Percentiles rank a stretch among this genome's conserved stretches.
These are phyloP conservation scores for Myxozyma vanderwaltii DNA, from an alignment of 805 yeast species.

Conservation along the genomic window DNA sequence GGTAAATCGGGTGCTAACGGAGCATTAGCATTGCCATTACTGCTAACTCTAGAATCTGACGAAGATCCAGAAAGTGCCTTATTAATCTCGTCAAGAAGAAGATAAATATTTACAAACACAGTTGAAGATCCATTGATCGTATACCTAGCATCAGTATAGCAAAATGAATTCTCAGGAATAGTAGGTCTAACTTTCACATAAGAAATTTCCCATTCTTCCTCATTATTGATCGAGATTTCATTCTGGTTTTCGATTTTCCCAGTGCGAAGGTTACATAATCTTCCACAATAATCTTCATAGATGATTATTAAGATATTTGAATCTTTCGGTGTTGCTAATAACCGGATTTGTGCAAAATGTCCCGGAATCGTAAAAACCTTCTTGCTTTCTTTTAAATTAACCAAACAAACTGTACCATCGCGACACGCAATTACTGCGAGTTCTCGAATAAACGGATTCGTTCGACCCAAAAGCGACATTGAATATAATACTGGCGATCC, in stretches of 20 bases:
- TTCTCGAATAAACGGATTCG: constrained; percentile 11
- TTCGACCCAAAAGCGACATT: constrained; percentile 4
- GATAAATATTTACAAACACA: constrained; percentile 25
- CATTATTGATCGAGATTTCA: constrained; percentile 20
- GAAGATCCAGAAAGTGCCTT: background rate
- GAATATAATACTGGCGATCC: constrained; percentile 31
- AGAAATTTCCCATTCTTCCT: constrained; percentile 32
- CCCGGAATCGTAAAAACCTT: constrained; percentile 33
- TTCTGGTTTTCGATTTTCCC: constrained; percentile 31
- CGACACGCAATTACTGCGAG: constrained; percentile 25
- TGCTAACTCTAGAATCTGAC: background rate
- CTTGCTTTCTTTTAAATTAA: constrained; percentile 9
- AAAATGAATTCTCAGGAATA: constrained; percentile 25
- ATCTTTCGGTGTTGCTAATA: constrained; percentile 25
- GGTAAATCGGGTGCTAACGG: background rate
- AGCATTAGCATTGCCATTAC: background rate
- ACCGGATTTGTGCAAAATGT: constrained; percentile 19
- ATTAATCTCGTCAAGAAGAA: constrained; percentile 11
- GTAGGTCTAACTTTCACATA: constrained; percentile 27
- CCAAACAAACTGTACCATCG: constrained; percentile 31
- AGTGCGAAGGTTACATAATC: constrained; percentile 21
- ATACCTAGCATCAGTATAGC: constrained; percentile 30
- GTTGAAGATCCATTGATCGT: constrained; percentile 31
- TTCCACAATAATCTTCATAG: constrained; percentile 26
- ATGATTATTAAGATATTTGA: constrained; percentile 23